phyloP scores from a whole-genome alignment of 169 alveolate species.

The Plasmodium berghei region DNA sequence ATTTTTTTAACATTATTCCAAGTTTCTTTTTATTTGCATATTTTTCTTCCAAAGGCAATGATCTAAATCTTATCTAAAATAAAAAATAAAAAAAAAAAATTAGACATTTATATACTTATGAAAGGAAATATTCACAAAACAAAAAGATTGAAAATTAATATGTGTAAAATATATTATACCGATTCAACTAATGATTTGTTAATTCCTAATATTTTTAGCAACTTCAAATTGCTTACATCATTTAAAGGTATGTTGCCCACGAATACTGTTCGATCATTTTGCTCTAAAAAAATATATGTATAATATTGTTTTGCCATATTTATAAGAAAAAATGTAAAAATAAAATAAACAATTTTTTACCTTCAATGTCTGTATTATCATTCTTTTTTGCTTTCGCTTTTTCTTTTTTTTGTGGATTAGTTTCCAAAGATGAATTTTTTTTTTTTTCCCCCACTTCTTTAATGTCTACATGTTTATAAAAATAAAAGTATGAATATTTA shows the following conservation, averaged over 20 bases:
- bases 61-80: constrained; percentile 42
- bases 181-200: constrained; percentile 41
- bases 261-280: constrained; percentile 41
- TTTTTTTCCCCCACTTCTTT: not conserved
- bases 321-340: not conserved
- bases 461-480: too few species aligned
- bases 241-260: constrained; percentile 50
- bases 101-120: not conserved
- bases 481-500: too few species aligned
- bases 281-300: constrained; percentile 1
- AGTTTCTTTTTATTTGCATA: constrained; percentile 26
- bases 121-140: too few species aligned
- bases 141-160: not conserved
- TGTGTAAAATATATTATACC: not conserved
- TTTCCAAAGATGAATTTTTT: not conserved
- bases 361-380: not conserved
- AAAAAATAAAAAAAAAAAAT: not conserved
- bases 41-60: constrained; percentile 39
- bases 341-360: not conserved
- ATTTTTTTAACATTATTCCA: constrained; percentile 27
- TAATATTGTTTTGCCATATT: not conserved
- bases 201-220: constrained; percentile 18
- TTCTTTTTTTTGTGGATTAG: not conserved
- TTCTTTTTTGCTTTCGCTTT: not conserved
- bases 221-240: constrained; percentile 1